phyloP scores from a whole-genome alignment of 1,284 basidiomycete genomes.

The Marasmius tenuissimus region DNA sequence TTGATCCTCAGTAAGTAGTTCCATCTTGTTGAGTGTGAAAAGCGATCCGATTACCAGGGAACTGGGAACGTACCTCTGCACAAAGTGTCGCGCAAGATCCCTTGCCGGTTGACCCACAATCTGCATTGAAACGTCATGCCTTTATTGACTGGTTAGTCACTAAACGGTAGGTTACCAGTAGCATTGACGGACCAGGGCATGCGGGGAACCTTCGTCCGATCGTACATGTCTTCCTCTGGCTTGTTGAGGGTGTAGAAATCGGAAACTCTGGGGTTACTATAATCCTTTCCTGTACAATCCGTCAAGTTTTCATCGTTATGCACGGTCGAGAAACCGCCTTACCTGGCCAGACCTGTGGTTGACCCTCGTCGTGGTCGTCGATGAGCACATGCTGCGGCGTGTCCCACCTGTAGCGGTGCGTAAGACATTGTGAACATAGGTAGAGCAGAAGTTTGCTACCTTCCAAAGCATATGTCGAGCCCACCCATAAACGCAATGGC shows the following conservation, averaged over 20 bases:
- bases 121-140: slow-evolving; percentile 97
- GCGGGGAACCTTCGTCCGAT: slow-evolving; percentile 83
- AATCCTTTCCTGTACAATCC: slow-evolving; percentile 75
- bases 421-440: background rate
- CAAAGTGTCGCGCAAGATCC: slow-evolving; percentile 94
- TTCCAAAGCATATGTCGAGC: slow-evolving; percentile 89
- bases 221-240: slow-evolving; percentile 94
- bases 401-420: slow-evolving; percentile 75
- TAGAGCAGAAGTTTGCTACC: slow-evolving; percentile 37
- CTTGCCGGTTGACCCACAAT: slow-evolving; percentile 96
- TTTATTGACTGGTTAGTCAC: slow-evolving; percentile 25
- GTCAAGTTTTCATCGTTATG: background rate
- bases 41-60: slow-evolving; percentile 16
- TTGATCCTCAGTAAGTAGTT: slow-evolving; percentile 91
- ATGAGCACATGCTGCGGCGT: slow-evolving; percentile 91
- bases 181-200: slow-evolving; percentile 85
- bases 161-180: slow-evolving; percentile 4
- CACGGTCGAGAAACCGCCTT: slow-evolving; percentile 14
- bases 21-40: slow-evolving; percentile 55
- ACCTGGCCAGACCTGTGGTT: slow-evolving; percentile 85
- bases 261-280: slow-evolving; percentile 86
- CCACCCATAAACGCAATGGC: slow-evolving; percentile 99
- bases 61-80: slow-evolving; percentile 64
- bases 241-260: slow-evolving; percentile 91
- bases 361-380: slow-evolving; percentile 76